phyloP scores from a whole-genome alignment of 345 rosid genomes.

The Dovyalis caffra region DNA sequence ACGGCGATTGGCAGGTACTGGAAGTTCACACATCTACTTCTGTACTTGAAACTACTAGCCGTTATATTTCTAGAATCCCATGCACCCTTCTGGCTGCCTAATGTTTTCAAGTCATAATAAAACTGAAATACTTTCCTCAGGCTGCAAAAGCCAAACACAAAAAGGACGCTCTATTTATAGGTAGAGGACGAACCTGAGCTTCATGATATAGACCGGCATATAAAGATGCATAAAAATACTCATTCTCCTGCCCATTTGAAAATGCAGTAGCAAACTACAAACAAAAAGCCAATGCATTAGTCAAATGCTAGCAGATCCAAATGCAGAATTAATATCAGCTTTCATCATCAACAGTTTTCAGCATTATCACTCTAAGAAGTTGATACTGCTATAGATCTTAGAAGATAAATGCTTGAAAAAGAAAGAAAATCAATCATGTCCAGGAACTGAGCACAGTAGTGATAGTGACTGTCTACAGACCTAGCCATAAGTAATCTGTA shows the following conservation, averaged over 20 bases:
- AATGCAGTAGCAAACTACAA: constrained; percentile 60
- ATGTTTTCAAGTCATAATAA: not conserved
- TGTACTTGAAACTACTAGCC: not conserved
- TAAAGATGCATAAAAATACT: constrained; percentile 70
- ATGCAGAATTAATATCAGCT: not conserved
- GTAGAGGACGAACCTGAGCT: constrained; percentile 59
- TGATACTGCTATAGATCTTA: no score
- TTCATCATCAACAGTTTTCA: not conserved
- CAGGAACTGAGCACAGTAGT: no score
- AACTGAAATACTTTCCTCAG: not conserved
- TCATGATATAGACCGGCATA: constrained; percentile 82
- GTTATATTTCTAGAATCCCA: not conserved
- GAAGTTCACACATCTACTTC: not conserved
- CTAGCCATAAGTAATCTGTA: not conserved
- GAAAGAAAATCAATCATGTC: no score
- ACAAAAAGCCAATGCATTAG: constrained; percentile 12
- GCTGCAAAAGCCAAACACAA: not conserved
- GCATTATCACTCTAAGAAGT: not conserved
- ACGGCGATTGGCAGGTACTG: not conserved
- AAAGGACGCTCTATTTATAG: not conserved
- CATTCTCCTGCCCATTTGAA: constrained; percentile 47
- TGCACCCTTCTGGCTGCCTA: not conserved
- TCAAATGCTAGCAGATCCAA: not conserved
- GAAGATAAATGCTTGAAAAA: no score
- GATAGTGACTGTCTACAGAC: not conserved